Evolutionary conservation across 371 early-diverging fungal genomes (phyloP), one percentile per base, ranked within the genome.

Genomic region (Syncephalis fuscata): DNA sequence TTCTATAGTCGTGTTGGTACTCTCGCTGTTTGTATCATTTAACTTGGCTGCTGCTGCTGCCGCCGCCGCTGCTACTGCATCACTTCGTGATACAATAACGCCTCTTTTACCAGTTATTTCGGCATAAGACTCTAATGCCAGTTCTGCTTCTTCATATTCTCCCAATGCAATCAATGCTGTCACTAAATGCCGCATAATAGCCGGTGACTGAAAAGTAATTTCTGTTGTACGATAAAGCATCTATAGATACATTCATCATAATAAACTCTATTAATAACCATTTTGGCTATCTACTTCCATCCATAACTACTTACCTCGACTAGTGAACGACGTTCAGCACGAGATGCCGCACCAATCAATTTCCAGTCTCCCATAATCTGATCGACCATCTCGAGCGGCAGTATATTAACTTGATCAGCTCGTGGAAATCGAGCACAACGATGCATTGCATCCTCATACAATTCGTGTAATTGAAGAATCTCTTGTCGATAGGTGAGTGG

Each of bases 121-220:
- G 37, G 73, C 57, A 54, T 86, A 86, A 0, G 81, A 58, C 16
- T 64, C 61, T 0, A 83, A 52, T 9, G 81, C 80, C 55, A 80
- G 55, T 19, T 73, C 70, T 0, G 83, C 85, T 60, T 86, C 85
- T 22, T 78, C 71, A 58, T 71, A 82, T 50, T 84, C 82, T 7
- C 85, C 85, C 17, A 76, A 53, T 15, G 56, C 62, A 9, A 71
- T 58, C 15, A 80, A 63, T 0, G 72, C 64, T 44, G 61, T 60
- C 51, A 77, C 70, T n/a, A 81, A 56, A 50, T 76, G 79, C 0
- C 82, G 78, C 24, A 76, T 49, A 37, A 84, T 67, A 0, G 68
- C 61, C 11, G 82, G 82, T 2, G 85, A 83, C 51, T 84, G 79
- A 59, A 78, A 83, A 0, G 83, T 79, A 39, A 67, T 65, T 49